Conservation (phyloP, 352 stramenopile genomes). For the Globisporangium barbulae region DNA sequence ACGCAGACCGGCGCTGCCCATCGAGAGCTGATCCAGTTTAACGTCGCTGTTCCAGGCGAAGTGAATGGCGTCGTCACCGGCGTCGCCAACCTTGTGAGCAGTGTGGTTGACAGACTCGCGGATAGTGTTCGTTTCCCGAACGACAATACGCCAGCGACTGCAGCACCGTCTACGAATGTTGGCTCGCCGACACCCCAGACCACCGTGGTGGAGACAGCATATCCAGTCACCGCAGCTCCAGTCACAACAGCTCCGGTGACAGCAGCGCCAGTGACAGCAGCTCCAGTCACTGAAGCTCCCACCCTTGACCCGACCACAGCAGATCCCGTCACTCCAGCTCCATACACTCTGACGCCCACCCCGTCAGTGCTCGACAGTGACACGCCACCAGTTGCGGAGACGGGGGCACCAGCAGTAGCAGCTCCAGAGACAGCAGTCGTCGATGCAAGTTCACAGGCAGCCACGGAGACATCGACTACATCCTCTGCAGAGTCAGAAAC, state of each 20-base stretch:
- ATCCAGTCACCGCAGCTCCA: slow-evolving; percentile 3
- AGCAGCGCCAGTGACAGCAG: neutral
- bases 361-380: neutral
- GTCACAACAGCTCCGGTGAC: neutral
- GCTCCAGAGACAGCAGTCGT: neutral
- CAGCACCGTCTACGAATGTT: neutral
- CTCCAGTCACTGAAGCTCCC: neutral
- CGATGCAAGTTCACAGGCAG: slow-evolving; percentile 4
- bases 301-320: neutral
- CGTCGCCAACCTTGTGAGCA: neutral
- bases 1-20: neutral
- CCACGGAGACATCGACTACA: neutral
- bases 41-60: neutral
- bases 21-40: slow-evolving; percentile 10
- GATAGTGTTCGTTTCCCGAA: slow-evolving; percentile 1
- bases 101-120: neutral
- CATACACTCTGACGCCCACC: neutral
- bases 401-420: slow-evolving; percentile 2
- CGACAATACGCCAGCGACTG: neutral
- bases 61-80: slow-evolving; percentile 9
- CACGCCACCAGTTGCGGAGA: neutral
- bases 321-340: neutral
- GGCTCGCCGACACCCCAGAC: neutral
- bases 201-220: neutral
- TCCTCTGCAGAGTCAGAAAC: neutral